Base-by-base conservation (phyloP, 352 stramenopile genomes). In the Pythium insidiosum region DNA sequence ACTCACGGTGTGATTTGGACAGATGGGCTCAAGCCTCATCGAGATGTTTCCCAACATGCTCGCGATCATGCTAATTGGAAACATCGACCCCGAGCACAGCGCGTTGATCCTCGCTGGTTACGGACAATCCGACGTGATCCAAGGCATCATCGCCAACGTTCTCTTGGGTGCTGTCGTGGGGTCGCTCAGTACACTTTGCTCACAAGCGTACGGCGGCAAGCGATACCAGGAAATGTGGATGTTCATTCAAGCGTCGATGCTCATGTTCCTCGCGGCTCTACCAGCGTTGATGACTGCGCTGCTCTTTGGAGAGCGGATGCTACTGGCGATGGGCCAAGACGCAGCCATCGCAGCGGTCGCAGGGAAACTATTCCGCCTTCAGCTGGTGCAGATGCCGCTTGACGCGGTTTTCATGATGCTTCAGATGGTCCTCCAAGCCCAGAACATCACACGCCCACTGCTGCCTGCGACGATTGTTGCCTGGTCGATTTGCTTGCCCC, bases 141-240 rank as follows among this genome's bases (percentile, higher is more conserved):
- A n/a, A n/a, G n/a, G n/a, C n/a, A n/a, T n/a, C n/a, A n/a, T n/a
- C n/a, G n/a, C n/a, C n/a, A n/a, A n/a, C n/a, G n/a, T n/a, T n/a
- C n/a, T n/a, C n/a, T n/a, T n/a, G n/a, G n/a, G n/a, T n/a, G n/a
- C n/a, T n/a, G n/a, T n/a, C n/a, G n/a, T n/a, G n/a, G n/a, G n/a
- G n/a, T n/a, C 54, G 1, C 46, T 68, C 25, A 58, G 72, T 39
- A 69, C 61, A 16, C 48, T 66, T 21, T 69, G 53, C 34, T 63
- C 58, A 18, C 61, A 75, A 31, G 48, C 54, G 12, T 61, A 44
- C 15, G 64, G 60, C 11, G 60, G 39, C 18, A 60, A 53, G 19
- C 50, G 58, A 36, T 35, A 35, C 1, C 38, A 42, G 3, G 60
- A 75, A 38, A 38, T 74, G 34, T 66, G 64, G 42, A 19, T 72